These are phyloP conservation scores for Chaetomiaceae sp. DNA, from an alignment of 2,329 filamentous ascomycete genomes.

Conservation along the genomic window DNA sequence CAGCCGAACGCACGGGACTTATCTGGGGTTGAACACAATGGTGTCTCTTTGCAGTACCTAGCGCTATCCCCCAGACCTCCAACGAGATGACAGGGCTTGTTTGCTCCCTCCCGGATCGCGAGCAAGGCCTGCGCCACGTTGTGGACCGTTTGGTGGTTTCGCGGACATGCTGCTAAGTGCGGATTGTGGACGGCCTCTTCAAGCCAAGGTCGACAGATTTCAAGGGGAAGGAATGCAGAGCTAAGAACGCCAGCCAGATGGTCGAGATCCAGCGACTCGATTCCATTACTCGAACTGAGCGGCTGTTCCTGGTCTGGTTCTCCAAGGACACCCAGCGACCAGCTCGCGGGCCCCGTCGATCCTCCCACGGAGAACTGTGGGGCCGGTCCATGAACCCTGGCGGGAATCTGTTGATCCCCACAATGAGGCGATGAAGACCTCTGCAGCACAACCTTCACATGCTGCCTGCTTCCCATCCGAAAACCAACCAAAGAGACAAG, in stretches of 20 bases:
- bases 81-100: slow-evolving; percentile 4
- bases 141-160: slow-evolving; percentile 9
- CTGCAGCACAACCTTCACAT: background rate
- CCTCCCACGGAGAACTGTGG: background rate
- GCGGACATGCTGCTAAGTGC: slow-evolving; percentile 1
- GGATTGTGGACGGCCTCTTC: background rate
- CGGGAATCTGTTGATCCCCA: slow-evolving; percentile 1
- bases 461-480: background rate
- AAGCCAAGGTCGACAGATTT: no score
- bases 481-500: background rate
- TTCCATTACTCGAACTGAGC: no score
- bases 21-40: background rate
- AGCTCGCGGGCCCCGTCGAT: background rate
- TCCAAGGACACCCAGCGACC: no score
- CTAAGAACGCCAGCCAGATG: background rate
- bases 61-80: slow-evolving; percentile 5
- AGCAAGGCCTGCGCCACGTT: slow-evolving; percentile 5
- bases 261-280: background rate
- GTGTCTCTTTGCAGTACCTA: background rate
- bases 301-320: no score
- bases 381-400: slow-evolving; percentile 3
- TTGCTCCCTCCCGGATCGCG: background rate
- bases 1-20: background rate
- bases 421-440: background rate
- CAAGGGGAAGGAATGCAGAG: background rate